Base-by-base conservation (phyloP, 257 asterid species). In the Coffea canephora region DNA sequence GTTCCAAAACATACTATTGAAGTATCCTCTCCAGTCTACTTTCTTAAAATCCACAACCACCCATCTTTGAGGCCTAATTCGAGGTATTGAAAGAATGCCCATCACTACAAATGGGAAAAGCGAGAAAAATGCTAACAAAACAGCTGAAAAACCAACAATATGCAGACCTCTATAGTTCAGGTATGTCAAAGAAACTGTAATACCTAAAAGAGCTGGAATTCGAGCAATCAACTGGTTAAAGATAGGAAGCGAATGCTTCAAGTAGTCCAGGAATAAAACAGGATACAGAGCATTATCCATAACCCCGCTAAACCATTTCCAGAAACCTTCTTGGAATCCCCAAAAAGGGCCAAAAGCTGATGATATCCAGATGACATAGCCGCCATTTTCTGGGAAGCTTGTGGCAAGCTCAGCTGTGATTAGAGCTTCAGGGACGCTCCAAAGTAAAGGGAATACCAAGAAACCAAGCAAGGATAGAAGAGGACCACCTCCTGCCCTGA, bases 261-360 rank as follows among this genome's bases (percentile, higher is more conserved):
- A 82, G 88, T 95, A 95, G 85, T 95, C 98, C 34, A 95, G 94
- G 75, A 95, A 95, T 16, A 95, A 76, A 11, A 95, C 98, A 2
- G 98, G 98, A 82, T 95, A 95, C 7, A 94, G 95, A 55, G 98
- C 95, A 66, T 93, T 94, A 77, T 94, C 98, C 98, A 93, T 91
- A 23, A 93, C 96, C 62, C 98, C 98, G 76, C 98, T 94, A 71
- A 90, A 81, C 98, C 98, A 94, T 88, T 93, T 94, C 98, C 97
- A 93, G 43, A 93, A 88, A 55, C 98, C 98, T 77, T 90, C 91
- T 78, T 94, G 95, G 25, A 93, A 94, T 3, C 97, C 97, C 96
- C 96, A 89, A 69, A 93, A 94, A 0, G 90, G 91, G 78, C 98
- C 96, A 78, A 90, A 91, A 75, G 96, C 97, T 1, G 97, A 90